Evolutionary conservation across 805 yeast genomes (phyloP), one percentile per base, ranked within the genome.

Genomic region (Candida jianshihensis): DNA sequence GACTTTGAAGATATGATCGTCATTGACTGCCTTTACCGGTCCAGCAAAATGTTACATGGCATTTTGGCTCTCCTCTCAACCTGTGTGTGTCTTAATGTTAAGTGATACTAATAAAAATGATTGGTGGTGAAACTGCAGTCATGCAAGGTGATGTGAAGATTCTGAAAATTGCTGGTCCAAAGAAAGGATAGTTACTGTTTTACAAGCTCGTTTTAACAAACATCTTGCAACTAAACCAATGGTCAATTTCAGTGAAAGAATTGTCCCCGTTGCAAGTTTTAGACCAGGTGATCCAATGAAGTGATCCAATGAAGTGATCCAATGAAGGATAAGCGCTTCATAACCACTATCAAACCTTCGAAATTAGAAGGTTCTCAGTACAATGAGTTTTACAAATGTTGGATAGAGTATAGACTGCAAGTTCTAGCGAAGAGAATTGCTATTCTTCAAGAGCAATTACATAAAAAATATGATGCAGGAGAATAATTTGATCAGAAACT

Each of bases 31-130:
- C n/a, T n/a, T n/a, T n/a, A n/a, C n/a, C n/a, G n/a, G n/a, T n/a
- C n/a, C n/a, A n/a, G n/a, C n/a, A n/a, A n/a, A n/a, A n/a, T n/a
- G 79, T 75, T 25, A 72, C 75, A 22, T 76, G 83, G 83, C 82
- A 76, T 59, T 53, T 61, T 36, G 83, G 76, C 50, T 67, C 77
- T 14, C 75, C 26, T n/a, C 73, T 39, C 81, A 81, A n/a, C 73
- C 73, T 51, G 81, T 75, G 14, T 76, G 81, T 54, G 82, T 76
- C n/a, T 61, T 75, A 40, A 76, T 76, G 83, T 50, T 76, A 31
- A 68, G 75, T 24, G 81, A 75, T 48, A 76, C 82, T n/a, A 10
- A 46, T 67, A 3, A 56, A 63, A 31, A 75, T 75, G 81, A 59
- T 70, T 52, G 81, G 81, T 21, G 81, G 81, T 33, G 81, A 75